Conservation (phyloP, 2,329 filamentous ascomycete species). For the Colletotrichum navitas region DNA sequence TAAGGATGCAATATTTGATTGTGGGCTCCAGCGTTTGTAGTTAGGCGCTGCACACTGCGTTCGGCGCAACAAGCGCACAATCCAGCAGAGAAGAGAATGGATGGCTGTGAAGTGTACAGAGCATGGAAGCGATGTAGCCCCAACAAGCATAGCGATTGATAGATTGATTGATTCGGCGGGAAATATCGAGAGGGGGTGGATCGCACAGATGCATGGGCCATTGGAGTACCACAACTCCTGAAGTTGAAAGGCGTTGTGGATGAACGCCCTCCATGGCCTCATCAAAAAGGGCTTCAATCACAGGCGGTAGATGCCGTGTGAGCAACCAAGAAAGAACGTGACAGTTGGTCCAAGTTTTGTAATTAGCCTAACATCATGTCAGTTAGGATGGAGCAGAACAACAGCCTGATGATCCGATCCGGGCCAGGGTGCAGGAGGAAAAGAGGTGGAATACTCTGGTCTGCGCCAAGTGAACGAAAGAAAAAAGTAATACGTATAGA, state of each 20-base stretch:
- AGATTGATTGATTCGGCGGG: slow-evolving; percentile 17
- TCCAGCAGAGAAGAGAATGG: background rate
- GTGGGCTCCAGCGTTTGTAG: background rate
- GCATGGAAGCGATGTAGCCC: slow-evolving; percentile 18
- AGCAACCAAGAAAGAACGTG: background rate
- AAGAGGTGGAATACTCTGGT: background rate
- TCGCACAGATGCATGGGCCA: background rate
- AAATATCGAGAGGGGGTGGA: background rate
- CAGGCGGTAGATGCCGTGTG: background rate
- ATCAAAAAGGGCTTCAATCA: background rate
- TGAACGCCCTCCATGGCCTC: background rate
- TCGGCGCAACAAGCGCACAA: background rate
- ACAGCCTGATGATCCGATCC: background rate
- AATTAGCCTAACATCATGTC: background rate
- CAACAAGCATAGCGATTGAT: slow-evolving; percentile 38
- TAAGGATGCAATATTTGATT: background rate
- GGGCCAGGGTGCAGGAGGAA: background rate
- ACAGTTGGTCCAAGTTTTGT: background rate
- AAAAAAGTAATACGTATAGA: too few species aligned
- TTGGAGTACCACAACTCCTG: background rate
- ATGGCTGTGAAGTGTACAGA: background rate
- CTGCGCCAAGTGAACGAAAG: background rate
- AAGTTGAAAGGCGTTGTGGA: background rate
- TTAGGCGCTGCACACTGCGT: background rate
- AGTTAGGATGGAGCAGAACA: background rate